phyloP scores from a whole-genome alignment of 2,329 filamentous ascomycete species.

The Claviceps sorghi region DNA sequence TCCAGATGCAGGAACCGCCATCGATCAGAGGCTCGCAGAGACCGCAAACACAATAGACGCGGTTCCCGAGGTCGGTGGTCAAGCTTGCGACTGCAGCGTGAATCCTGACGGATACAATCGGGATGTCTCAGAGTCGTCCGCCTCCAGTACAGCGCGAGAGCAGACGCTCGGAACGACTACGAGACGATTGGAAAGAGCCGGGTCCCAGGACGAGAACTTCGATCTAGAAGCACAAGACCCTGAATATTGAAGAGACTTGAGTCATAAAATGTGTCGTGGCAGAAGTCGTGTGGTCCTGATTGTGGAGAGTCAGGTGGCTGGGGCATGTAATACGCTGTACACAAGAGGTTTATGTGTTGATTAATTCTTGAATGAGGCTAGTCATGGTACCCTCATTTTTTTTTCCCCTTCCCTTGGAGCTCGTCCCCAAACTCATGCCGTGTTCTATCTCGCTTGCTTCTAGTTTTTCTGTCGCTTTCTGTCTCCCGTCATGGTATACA shows the following conservation, averaged over 20 bases:
- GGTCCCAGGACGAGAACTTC: slow-evolving; percentile 2
- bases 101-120: neutral
- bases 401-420: neutral
- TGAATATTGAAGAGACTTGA: neutral
- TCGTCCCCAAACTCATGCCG: neutral
- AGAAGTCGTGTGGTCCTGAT: neutral
- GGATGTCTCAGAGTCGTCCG: slow-evolving; percentile 10
- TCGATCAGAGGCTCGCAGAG: neutral
- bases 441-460: slow-evolving; percentile 8
- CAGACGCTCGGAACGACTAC: slow-evolving; percentile 8
- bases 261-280: neutral
- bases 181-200: slow-evolving; percentile 6
- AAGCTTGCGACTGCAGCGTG: neutral
- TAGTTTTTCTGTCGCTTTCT: slow-evolving; percentile 7
- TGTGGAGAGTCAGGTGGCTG: neutral
- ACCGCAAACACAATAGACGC: neutral
- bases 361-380: slow-evolving; percentile 2
- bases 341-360: neutral
- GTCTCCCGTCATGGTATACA: slow-evolving; percentile 15
- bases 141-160: slow-evolving; percentile 11
- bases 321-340: neutral
- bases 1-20: neutral
- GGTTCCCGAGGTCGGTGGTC: neutral
- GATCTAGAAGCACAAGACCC: slow-evolving; percentile 9
- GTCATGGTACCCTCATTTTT: neutral